Evolutionary conservation across 805 yeast genomes (phyloP), one percentile per base, ranked within the genome.

Genomic region (Starmerella floris): DNA sequence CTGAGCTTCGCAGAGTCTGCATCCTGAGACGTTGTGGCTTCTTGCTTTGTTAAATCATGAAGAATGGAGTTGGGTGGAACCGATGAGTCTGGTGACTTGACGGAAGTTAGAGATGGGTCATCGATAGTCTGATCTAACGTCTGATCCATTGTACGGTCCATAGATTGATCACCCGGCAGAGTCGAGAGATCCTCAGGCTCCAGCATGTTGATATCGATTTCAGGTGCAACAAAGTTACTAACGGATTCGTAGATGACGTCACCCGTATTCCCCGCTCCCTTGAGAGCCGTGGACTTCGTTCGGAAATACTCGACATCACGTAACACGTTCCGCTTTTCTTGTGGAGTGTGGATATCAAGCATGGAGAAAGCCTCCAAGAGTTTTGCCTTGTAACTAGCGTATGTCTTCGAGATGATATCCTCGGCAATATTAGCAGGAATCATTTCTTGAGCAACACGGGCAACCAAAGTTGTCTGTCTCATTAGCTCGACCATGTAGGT

Each of bases 401-500:
- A 65, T 9, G 64, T 61, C 30, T 55, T 53, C 5, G 60, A 46
- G 27, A 60, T 48, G n/a, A 66, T 52, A 3, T 52, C 37, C 53
- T 45, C 37, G 20, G 55, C 46, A 27, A 53, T 47, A 16, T 43
- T 25, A 23, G 42, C 30, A 2, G 80, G 74, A 31, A 80, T 61
- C 53, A 76, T 76, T 45, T 73, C 70, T 32, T 68, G 69, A 23
- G 79, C 63, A 5, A 77, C 78, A 45, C 73, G 70, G 2, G 76
- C 65, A 23, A 81, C 75, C 0, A 80, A 74, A n/a, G 67, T 53
- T 0, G 83, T 76, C 45, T 80, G 85, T 49, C 74, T 76, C 35
- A 78, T 77, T 31, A 80, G 58, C 2, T 69, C 68, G 44, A 70
- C 76, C 82, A 80, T 78, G 54, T 77, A 80, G 27, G 58, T 63